Percentiles rank a stretch among this genome's conserved stretches.
Evolutionary conservation across 257 asterid species (phyloP).

Genomic region (Ophiorrhiza pumila): DNA sequence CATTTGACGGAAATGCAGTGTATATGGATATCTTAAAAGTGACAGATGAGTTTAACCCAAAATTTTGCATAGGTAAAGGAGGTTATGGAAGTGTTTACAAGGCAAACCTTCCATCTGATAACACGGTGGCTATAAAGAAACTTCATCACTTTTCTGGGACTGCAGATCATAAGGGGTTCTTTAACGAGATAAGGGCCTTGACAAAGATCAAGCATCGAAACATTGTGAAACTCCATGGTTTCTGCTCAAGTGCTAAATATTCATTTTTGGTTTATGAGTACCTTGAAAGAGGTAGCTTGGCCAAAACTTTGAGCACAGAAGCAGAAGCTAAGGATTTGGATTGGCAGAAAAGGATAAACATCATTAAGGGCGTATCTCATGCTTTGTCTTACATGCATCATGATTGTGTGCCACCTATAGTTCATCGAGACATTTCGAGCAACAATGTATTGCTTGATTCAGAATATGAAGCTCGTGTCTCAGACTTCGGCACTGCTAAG

Average conservation of each 20-base stretch:
- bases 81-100: conserved; percentile 34
- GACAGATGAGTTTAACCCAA: conserved; percentile 24
- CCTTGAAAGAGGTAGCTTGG: conserved; percentile 32
- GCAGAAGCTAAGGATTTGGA: conserved; percentile 22
- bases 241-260: conserved; percentile 28
- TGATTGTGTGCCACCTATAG: conserved; percentile 36
- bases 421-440: conserved; percentile 46
- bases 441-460: conserved; percentile 32
- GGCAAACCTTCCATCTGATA: conserved; percentile 22
- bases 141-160: neutral
- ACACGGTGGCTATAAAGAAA: conserved; percentile 31
- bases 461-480: conserved; percentile 32
- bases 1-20: conserved; percentile 28
- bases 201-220: conserved; percentile 32
- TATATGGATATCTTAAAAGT: conserved; percentile 27
- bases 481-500: conserved; percentile 45
- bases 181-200: conserved; percentile 27
- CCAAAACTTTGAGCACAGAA: conserved; percentile 8
- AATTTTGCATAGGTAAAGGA: conserved; percentile 33
- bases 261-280: conserved; percentile 36
- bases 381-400: too few species aligned
- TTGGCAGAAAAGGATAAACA: conserved; percentile 32
- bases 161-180: conserved; percentile 11
- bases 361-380: conserved; percentile 27
- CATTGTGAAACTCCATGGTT: conserved; percentile 38